phyloP scores from a whole-genome alignment of 257 asterid genomes.

The Lithospermum erythrorhizon region DNA sequence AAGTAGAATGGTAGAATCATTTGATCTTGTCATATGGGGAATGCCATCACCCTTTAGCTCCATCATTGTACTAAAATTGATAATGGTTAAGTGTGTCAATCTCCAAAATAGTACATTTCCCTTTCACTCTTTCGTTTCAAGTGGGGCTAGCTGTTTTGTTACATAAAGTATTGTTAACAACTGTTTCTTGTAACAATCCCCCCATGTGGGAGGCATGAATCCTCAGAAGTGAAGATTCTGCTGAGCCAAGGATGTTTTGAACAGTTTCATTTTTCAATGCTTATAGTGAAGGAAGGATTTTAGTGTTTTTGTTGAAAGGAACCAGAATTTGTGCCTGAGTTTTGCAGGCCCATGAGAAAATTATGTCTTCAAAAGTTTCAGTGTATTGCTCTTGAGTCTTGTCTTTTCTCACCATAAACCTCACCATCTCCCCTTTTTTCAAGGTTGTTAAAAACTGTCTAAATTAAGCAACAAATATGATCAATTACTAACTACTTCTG shows the following conservation, averaged over 20 bases:
- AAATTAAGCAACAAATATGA: neutral
- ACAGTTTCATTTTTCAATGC: constrained; percentile 52
- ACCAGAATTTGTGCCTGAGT: constrained; percentile 48
- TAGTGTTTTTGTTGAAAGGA: constrained; percentile 14
- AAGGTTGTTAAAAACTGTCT: neutral
- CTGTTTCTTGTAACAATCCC: constrained; percentile 27
- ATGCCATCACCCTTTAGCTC: neutral
- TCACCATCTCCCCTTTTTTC: constrained; percentile 1
- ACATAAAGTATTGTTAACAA: constrained; percentile 14
- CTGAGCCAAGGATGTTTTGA: constrained; percentile 32
- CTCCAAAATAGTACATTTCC: neutral
- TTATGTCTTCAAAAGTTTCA: constrained; percentile 23
- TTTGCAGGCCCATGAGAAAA: constrained; percentile 49
- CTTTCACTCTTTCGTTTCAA: neutral
- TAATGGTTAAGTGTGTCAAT: neutral
- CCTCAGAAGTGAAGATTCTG: constrained; percentile 27
- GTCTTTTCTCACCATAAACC: constrained; percentile 9
- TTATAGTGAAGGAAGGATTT: constrained; percentile 20
- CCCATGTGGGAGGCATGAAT: constrained; percentile 52
- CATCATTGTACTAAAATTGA: neutral
- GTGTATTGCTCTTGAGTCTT: constrained; percentile 13
- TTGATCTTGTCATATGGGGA: too few species aligned
- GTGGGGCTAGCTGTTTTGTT: constrained; percentile 6
- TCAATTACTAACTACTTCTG: neutral
- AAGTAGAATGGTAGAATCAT: neutral